Conservation (phyloP, 1,139 yeast species). For the Geotrichum klebahnii region DNA sequence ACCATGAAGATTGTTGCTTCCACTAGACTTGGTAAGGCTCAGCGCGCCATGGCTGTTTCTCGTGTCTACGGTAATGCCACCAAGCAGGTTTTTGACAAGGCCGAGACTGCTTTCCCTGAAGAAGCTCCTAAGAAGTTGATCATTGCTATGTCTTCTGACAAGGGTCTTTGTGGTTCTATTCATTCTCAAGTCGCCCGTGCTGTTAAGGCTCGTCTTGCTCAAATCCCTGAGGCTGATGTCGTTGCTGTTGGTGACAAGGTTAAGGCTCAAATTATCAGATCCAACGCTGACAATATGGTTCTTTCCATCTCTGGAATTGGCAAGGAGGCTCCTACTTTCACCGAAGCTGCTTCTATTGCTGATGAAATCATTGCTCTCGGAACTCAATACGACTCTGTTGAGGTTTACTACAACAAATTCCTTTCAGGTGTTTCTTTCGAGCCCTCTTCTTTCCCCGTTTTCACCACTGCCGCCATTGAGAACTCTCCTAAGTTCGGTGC, state of each 20-base stretch:
- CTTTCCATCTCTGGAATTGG: conserved; percentile 87
- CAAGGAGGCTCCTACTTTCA: conserved; percentile 92
- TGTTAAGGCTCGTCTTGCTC: conserved; percentile 65
- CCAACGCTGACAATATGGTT: conserved; percentile 63
- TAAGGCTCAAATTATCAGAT: conserved; percentile 82
- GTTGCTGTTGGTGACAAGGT: conserved; percentile 93
- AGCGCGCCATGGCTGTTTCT: conserved; percentile 87
- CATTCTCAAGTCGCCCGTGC: conserved; percentile 92
- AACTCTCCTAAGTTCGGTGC: conserved; percentile 81
- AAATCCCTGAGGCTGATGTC: conserved; percentile 68
- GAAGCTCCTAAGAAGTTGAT: conserved; percentile 54
- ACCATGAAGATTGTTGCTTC: conserved; percentile 99
- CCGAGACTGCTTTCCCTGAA: conserved; percentile 63
- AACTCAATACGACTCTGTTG: conserved; percentile 64
- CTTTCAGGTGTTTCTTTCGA: conserved; percentile 85
- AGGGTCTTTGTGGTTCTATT: conserved; percentile 97
- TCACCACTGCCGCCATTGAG: conserved; percentile 67
- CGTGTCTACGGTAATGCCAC: conserved; percentile 82
- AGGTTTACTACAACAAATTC: conserved; percentile 83
- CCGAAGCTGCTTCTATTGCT: conserved; percentile 83
- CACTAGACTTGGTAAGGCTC: conserved; percentile 93
- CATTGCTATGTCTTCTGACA: conserved; percentile 90
- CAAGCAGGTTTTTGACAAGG: conserved; percentile 69
- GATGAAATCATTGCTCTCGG: conserved; percentile 67
- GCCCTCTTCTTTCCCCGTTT: conserved; percentile 68